A percentile compares a stretch with the other conserved stretches of the same genome.
Conservation (phyloP, 2,329 filamentous ascomycete genomes). For the Pseudopithomyces maydicus region DNA sequence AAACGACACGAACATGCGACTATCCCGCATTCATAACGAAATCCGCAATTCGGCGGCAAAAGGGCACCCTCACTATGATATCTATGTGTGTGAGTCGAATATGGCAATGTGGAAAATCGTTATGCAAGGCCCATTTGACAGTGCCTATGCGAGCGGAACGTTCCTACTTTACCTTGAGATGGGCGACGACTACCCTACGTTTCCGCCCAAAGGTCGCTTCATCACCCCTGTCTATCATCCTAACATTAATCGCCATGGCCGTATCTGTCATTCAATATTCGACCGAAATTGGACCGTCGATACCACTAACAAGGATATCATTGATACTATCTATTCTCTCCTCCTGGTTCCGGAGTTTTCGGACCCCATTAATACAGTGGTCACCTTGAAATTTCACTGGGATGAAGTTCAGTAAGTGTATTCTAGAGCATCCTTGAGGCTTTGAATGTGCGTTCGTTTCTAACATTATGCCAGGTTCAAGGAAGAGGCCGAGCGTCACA, state of each 20-base stretch:
- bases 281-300: constrained; percentile 45
- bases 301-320: constrained; percentile 36
- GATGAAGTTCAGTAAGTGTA: constrained; percentile 31
- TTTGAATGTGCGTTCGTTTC: not conserved
- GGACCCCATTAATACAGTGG: constrained; percentile 35
- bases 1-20: constrained; percentile 24
- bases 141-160: constrained; percentile 37
- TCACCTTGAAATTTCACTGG: constrained; percentile 39
- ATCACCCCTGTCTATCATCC: constrained; percentile 46
- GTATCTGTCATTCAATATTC: constrained; percentile 44
- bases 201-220: constrained; percentile 43
- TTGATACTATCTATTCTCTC: constrained; percentile 43
- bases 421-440: not conserved
- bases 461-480: not conserved
- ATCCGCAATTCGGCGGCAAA: constrained; percentile 38
- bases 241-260: constrained; percentile 45
- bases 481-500: not conserved
- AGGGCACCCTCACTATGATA: constrained; percentile 41
- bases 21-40: constrained; percentile 37
- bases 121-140: constrained; percentile 38
- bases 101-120: constrained; percentile 50
- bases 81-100: constrained; percentile 47
- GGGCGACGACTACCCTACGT: constrained; percentile 42
- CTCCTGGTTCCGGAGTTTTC: constrained; percentile 38
- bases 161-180: constrained; percentile 47